Evolutionary conservation across 345 rosid species (phyloP).

Genomic region (Populus alba): DNA sequence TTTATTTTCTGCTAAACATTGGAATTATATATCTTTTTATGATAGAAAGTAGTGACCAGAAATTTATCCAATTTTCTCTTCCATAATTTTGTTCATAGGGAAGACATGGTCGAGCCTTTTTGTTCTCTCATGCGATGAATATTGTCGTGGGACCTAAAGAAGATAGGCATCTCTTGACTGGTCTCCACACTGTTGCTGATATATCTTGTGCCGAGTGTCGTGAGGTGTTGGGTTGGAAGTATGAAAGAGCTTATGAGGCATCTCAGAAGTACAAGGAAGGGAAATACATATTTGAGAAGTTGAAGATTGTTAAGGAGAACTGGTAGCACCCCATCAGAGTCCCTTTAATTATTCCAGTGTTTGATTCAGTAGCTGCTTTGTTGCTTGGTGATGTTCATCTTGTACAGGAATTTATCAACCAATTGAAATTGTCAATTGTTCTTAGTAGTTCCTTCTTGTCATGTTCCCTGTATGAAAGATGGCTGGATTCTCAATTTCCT

Average conservation of each 20-base stretch:
- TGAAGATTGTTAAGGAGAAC: conserved; percentile 24
- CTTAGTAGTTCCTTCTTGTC: conserved; percentile 14
- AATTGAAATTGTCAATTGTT: conserved; percentile 15
- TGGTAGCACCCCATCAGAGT: conserved; percentile 7
- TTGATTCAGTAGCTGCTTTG: not conserved
- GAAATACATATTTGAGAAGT: conserved; percentile 25
- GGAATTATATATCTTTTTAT: not conserved
- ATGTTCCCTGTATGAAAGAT: conserved; percentile 8
- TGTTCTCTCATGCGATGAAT: conserved; percentile 31
- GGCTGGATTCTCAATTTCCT: conserved; percentile 4
- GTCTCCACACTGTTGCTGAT: conserved; percentile 31
- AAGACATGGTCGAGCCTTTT: conserved; percentile 28
- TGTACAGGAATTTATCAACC: not conserved
- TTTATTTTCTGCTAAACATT: not conserved
- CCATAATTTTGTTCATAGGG: conserved; percentile 8
- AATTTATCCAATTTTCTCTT: not conserved
- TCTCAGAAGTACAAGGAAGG: conserved; percentile 32
- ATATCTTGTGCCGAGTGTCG: conserved; percentile 21
- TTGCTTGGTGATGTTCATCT: not conserved
- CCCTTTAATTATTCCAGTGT: not conserved
- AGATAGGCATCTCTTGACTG: conserved; percentile 24
- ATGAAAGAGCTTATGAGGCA: conserved; percentile 24
- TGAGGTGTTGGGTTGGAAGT: conserved; percentile 28
- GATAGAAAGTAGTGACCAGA: not conserved
- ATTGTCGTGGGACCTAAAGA: conserved; percentile 21